Evolutionary conservation across 805 yeast species (phyloP).

Genomic region (Schwanniomyces occidentalis): DNA sequence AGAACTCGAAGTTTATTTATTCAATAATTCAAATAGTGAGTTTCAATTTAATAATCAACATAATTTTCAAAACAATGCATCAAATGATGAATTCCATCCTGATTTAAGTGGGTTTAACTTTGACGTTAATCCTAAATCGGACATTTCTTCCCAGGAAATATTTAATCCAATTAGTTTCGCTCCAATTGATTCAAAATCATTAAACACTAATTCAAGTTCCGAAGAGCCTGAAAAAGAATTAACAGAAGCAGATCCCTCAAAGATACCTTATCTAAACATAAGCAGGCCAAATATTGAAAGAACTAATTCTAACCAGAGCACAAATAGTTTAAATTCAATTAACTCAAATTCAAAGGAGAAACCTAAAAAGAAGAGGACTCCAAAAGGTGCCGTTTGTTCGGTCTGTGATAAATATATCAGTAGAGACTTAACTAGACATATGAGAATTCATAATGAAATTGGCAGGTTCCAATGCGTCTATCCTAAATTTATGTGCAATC

Average conservation of each 20-base stretch:
- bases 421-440: constrained; percentile 42
- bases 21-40: not conserved
- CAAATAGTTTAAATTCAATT: constrained; percentile 13
- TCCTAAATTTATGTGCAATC: constrained; percentile 40
- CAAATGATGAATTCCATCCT: constrained; percentile 7
- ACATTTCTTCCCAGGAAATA: constrained; percentile 1
- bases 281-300: constrained; percentile 14
- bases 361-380: constrained; percentile 24
- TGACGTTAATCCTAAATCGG: constrained; percentile 12
- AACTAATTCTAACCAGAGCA: constrained; percentile 15
- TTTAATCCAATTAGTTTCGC: constrained; percentile 4
- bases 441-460: constrained; percentile 44
- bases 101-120: constrained; percentile 23
- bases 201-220: not conserved
- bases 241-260: not conserved
- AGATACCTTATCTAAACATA: constrained; percentile 5
- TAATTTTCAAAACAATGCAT: constrained; percentile 1
- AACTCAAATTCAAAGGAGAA: constrained; percentile 5
- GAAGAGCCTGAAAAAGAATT: not conserved
- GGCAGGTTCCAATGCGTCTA: constrained; percentile 46
- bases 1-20: constrained; percentile 4
- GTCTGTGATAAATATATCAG: constrained; percentile 42
- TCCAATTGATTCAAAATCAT: constrained; percentile 1
- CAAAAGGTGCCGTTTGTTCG: constrained; percentile 39
- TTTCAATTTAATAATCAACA: constrained; percentile 10